phyloP scores from a whole-genome alignment of 2,329 filamentous ascomycete genomes.

The Achaetomium macrosporum region DNA sequence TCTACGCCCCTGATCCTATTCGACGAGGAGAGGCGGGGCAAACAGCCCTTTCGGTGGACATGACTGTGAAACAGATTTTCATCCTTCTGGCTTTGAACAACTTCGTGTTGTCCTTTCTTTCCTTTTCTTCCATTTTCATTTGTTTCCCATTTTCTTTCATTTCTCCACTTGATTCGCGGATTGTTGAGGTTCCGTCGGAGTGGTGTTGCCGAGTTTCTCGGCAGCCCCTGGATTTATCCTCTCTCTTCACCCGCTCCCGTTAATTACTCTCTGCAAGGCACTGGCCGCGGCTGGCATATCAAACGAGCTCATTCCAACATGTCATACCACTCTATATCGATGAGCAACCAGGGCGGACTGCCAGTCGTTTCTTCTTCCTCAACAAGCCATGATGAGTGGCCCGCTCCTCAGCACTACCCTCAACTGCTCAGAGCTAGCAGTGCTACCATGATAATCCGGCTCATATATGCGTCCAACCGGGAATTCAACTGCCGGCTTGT shows the following conservation, averaged over 20 bases:
- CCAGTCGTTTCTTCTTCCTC: neutral
- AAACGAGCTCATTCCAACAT: conserved; percentile 16
- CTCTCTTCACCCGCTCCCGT: conserved; percentile 21
- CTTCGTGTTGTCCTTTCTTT: neutral
- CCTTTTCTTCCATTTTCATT: too few species aligned
- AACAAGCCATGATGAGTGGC: too few species aligned
- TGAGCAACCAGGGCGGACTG: neutral
- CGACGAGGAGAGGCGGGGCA: too few species aligned
- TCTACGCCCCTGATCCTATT: too few species aligned
- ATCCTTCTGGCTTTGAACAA: neutral
- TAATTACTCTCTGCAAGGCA: conserved; percentile 18
- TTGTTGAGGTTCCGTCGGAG: conserved; percentile 3
- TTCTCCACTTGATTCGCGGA: neutral
- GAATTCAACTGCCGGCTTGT: conserved; percentile 1
- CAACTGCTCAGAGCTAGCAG: neutral
- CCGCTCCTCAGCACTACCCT: neutral
- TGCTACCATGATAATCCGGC: neutral
- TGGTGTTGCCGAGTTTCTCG: neutral
- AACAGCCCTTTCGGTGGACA: too few species aligned
- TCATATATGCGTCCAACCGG: conserved; percentile 8
- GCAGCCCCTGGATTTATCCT: conserved; percentile 22
- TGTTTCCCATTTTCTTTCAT: neutral
- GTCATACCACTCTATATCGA: conserved; percentile 10
- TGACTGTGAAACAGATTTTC: too few species aligned
- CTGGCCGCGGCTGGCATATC: conserved; percentile 20